Evolutionary conservation across 1,284 basidiomycete species (phyloP).

Genomic region (Thelephora terrestris): DNA sequence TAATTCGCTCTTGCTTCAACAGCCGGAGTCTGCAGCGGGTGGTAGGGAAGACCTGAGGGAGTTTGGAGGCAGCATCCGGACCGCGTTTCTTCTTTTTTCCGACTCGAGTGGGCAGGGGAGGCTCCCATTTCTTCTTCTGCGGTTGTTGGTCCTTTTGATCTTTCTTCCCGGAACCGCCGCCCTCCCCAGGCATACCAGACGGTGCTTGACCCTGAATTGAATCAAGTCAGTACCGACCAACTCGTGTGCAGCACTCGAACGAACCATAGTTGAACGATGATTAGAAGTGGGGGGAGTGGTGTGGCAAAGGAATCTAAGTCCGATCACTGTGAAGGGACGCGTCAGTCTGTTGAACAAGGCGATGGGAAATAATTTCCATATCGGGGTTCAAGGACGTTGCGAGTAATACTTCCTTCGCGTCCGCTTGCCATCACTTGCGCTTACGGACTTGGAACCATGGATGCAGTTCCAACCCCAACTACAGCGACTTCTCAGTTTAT

Average conservation of each 20-base stretch:
- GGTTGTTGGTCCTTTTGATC: conserved; percentile 60
- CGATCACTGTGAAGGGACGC: not conserved
- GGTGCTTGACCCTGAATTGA: conserved; percentile 64
- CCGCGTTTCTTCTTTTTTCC: conserved; percentile 93
- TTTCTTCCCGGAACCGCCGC: conserved; percentile 36
- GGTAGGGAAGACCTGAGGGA: conserved; percentile 90
- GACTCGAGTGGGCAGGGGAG: conserved; percentile 93
- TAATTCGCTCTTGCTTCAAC: conserved; percentile 95
- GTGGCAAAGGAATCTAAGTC: conserved; percentile 6
- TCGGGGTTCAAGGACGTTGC: not conserved
- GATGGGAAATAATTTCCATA: not conserved
- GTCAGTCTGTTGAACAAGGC: not conserved
- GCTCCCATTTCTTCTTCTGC: conserved; percentile 98
- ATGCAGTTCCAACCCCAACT: not conserved
- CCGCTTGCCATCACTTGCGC: conserved; percentile 3
- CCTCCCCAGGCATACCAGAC: conserved; percentile 52
- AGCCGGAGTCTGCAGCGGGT: conserved; percentile 94
- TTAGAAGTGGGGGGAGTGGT: conserved; percentile 2
- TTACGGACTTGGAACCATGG: not conserved
- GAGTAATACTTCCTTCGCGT: not conserved
- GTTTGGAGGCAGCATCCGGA: conserved; percentile 84
- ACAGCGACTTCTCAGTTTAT: conserved; percentile 59
- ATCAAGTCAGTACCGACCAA: not conserved
- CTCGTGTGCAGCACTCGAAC: not conserved
- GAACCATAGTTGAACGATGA: too few species aligned